A percentile compares a stretch with the other conserved stretches of the same genome.
Evolutionary conservation across 345 rosid species (phyloP).

Genomic region (Boechera retrofracta): DNA sequence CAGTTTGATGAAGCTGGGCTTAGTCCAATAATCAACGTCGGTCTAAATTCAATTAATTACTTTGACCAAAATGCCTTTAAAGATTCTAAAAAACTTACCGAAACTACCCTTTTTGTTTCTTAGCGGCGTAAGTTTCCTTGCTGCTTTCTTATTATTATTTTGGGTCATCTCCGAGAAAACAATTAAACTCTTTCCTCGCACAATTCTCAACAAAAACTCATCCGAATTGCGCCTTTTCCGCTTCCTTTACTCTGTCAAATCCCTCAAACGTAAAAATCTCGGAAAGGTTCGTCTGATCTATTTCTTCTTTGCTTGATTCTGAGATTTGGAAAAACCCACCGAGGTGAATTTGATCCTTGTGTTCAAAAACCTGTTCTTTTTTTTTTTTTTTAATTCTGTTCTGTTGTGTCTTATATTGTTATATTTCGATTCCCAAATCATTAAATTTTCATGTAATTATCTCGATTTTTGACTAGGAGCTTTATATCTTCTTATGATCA

Average conservation of each 20-base stretch:
- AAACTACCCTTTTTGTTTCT: conserved; percentile 12
- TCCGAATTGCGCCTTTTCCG: conserved; percentile 17
- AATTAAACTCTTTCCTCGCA: not conserved
- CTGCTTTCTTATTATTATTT: not conserved
- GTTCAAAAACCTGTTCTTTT: not conserved
- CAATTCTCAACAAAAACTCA: conserved; percentile 18
- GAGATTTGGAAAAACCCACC: not conserved
- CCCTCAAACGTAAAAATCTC: not conserved
- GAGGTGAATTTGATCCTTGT: not conserved
- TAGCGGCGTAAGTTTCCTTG: conserved; percentile 39
- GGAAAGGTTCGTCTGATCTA: conserved; percentile 29
- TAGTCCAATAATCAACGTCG: conserved; percentile 2
- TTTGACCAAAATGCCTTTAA: conserved; percentile 37
- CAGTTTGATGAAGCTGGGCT: conserved; percentile 6
- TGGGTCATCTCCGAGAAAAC: not conserved
- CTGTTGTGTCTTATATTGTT: not conserved
- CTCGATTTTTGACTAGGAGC: not conserved
- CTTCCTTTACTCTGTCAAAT: not conserved
- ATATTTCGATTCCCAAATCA: not conserved
- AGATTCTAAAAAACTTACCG: not conserved
- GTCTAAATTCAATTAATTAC: not conserved
- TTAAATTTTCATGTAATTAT: no score
- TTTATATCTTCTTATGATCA: not conserved
- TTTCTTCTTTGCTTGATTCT: not conserved
- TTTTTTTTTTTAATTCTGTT: not conserved